Evolutionary conservation across 257 asterid genomes (phyloP).

Genomic region (Solanum habrochaites): DNA sequence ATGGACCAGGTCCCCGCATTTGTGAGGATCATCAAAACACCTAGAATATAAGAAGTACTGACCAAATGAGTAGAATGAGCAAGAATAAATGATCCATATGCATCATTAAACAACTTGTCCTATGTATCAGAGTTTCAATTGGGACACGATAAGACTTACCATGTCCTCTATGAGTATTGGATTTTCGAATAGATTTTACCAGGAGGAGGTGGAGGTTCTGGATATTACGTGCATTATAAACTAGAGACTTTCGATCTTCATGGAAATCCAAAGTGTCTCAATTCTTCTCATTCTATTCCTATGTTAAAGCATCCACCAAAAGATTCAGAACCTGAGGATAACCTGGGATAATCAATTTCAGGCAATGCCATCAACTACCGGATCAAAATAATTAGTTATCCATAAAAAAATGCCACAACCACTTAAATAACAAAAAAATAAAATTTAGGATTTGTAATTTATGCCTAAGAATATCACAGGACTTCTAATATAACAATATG

Average conservation of each 20-base stretch:
- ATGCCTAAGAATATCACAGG: not conserved
- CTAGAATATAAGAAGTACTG: not conserved
- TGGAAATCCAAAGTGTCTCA: constrained; percentile 4
- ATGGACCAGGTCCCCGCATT: too few species aligned
- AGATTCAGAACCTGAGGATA: constrained; percentile 25
- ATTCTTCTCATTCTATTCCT: constrained; percentile 41
- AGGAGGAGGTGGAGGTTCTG: constrained; percentile 53
- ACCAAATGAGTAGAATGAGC: constrained; percentile 71
- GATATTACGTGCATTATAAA: constrained; percentile 10
- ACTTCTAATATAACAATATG: not conserved
- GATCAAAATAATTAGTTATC: not conserved
- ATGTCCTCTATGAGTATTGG: not conserved
- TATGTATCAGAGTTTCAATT: constrained; percentile 46
- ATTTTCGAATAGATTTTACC: not conserved
- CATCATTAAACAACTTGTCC: constrained; percentile 65
- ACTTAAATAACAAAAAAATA: not conserved
- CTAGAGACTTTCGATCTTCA: constrained; percentile 8
- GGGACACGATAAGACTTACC: constrained; percentile 29
- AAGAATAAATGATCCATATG: constrained; percentile 32
- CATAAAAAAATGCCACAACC: not conserved
- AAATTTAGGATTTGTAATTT: not conserved
- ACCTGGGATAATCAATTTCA: constrained; percentile 28
- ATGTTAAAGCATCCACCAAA: constrained; percentile 38
- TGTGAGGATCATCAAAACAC: too few species aligned
- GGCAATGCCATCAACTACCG: constrained; percentile 35